These are phyloP conservation scores for Elymus sibiricus DNA, from an alignment of 176 grass and related monocot genomes.

Conservation along the genomic window DNA sequence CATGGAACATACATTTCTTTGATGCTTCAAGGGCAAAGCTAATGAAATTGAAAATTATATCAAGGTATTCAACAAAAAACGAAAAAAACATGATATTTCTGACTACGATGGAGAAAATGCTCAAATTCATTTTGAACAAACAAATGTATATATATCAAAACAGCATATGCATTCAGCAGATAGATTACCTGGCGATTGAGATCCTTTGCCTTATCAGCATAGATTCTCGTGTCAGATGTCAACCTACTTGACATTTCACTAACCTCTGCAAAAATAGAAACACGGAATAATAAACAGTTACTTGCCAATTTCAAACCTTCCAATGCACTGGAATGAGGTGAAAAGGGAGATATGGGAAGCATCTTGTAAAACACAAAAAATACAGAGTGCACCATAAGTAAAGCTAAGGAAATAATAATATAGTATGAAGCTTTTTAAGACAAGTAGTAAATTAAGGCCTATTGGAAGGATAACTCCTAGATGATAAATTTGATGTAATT, in stretches of 20 bases:
- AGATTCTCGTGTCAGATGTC: slow-evolving; percentile 84
- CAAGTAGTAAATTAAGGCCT: background rate
- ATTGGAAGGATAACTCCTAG: background rate
- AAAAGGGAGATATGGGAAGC: background rate
- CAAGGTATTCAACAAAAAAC: background rate
- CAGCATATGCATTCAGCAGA: background rate
- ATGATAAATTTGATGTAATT: background rate
- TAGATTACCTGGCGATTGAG: slow-evolving; percentile 78
- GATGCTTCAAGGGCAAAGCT: background rate
- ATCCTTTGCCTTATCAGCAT: slow-evolving; percentile 94
- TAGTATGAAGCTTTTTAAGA: background rate
- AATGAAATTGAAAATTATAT: background rate
- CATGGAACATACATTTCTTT: background rate
- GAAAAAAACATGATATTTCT: background rate
- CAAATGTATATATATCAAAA: background rate
- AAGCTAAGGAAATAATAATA: background rate
- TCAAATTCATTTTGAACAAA: background rate
- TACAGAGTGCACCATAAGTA: background rate
- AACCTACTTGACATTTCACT: slow-evolving; percentile 90
- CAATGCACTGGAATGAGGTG: background rate
- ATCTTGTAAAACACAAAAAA: background rate
- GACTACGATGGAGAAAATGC: background rate
- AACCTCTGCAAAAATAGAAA: slow-evolving; percentile 65
- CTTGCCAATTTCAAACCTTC: background rate
- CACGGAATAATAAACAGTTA: background rate